Conservation (phyloP, 306 rosid genomes). For the Cicer arietinum region DNA sequence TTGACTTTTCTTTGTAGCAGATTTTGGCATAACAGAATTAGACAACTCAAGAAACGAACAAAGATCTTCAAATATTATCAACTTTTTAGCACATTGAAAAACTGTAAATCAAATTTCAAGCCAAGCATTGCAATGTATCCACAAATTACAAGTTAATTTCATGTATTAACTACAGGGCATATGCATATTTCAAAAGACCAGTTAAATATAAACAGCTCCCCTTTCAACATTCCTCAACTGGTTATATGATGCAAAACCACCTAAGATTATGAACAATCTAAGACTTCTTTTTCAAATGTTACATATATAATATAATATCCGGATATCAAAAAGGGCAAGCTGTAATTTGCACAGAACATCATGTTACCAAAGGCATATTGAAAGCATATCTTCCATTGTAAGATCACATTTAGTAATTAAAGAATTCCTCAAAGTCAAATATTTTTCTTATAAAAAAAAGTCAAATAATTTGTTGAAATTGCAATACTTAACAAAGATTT, state of each 20-base stretch:
- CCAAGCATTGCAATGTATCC: slow-evolving; percentile 25
- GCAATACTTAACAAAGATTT: slow-evolving; percentile 2
- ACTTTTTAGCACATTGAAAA: background rate
- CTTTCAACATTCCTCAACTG: background rate
- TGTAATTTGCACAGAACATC: background rate
- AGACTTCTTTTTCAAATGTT: background rate
- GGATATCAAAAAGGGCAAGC: background rate
- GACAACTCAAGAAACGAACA: background rate
- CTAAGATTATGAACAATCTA: background rate
- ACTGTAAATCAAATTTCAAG: background rate
- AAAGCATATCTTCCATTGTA: background rate
- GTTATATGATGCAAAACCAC: slow-evolving; percentile 25
- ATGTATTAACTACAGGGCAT: background rate
- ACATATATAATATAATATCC: background rate
- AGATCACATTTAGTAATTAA: background rate
- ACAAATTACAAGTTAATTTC: slow-evolving; percentile 11
- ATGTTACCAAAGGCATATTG: background rate
- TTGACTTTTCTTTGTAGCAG: background rate
- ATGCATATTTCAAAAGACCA: slow-evolving; percentile 18
- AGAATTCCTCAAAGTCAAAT: slow-evolving; percentile 6
- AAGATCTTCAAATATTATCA: background rate
- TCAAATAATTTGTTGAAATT: background rate
- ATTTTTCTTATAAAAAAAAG: background rate
- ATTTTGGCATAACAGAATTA: slow-evolving; percentile 6
- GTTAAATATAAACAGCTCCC: slow-evolving; percentile 1